A percentile compares a stretch with the other conserved stretches of the same genome.
These are phyloP conservation scores for Daldinia vernicosa DNA, from an alignment of 495 filamentous ascomycete genomes.

Conservation along the genomic window DNA sequence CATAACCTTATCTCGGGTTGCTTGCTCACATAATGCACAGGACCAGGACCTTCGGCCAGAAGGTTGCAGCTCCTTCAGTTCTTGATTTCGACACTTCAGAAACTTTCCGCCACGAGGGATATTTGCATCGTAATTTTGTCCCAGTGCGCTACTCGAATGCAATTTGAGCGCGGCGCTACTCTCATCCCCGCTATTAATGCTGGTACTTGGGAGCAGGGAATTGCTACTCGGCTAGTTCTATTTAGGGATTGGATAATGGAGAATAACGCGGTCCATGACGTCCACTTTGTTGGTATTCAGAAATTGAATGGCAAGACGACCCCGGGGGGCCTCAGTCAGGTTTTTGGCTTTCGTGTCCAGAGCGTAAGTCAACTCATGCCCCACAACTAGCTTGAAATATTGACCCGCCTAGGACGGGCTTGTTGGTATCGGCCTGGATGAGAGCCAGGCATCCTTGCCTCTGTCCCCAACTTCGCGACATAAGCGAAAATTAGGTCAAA, in stretches of 20 bases:
- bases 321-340: slow-evolving; percentile 37
- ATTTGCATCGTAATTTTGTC: slow-evolving; percentile 75
- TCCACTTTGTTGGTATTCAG: slow-evolving; percentile 56
- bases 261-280: slow-evolving; percentile 38
- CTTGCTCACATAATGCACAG: slow-evolving; percentile 42
- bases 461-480: slow-evolving; percentile 45
- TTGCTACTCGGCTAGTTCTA: slow-evolving; percentile 72
- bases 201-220: slow-evolving; percentile 73
- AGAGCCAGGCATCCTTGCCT: slow-evolving; percentile 37
- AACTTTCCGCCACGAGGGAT: slow-evolving; percentile 72
- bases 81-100: slow-evolving; percentile 62
- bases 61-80: slow-evolving; percentile 57
- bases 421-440: slow-evolving; percentile 36
- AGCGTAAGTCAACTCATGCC: slow-evolving; percentile 44
- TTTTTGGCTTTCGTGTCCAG: slow-evolving; percentile 54
- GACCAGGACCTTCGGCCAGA: slow-evolving; percentile 47
- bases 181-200: slow-evolving; percentile 74
- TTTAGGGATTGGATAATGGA: slow-evolving; percentile 69
- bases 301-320: slow-evolving; percentile 54
- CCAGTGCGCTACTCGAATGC: slow-evolving; percentile 75
- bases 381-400: slow-evolving; percentile 1
- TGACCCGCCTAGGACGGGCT: slow-evolving; percentile 43
- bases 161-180: slow-evolving; percentile 65
- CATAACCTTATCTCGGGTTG: background rate
- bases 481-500: slow-evolving; percentile 57